Percentiles rank a stretch among this genome's conserved stretches.
Conservation (phyloP, 306 rosid genomes). For the Comarum palustre region DNA sequence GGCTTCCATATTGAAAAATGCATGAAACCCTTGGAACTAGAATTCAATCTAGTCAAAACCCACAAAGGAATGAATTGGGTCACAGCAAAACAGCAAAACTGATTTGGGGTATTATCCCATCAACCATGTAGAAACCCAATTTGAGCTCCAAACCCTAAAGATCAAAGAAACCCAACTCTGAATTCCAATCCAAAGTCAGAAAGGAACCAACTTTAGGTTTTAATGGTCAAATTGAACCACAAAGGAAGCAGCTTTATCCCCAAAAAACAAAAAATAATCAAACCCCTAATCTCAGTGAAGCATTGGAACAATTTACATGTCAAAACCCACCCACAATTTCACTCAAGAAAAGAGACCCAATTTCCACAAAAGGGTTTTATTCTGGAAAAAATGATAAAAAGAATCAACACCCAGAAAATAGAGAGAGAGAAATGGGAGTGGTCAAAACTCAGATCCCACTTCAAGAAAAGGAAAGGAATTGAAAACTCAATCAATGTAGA, state of each 20-base stretch:
- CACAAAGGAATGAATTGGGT: not conserved
- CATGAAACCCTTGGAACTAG: conserved; percentile 29
- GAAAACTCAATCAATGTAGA: not conserved
- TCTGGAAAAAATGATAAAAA: not conserved
- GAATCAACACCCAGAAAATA: conserved; percentile 16
- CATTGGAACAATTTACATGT: conserved; percentile 16
- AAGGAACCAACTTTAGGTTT: not conserved
- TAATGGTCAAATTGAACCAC: not conserved
- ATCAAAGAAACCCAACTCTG: conserved; percentile 29
- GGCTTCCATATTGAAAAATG: conserved; percentile 58
- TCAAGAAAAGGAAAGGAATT: conserved; percentile 10
- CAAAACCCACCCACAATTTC: conserved; percentile 20
- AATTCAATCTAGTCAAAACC: conserved; percentile 9
- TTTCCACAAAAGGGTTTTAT: conserved; percentile 4
- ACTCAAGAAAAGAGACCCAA: conserved; percentile 14
- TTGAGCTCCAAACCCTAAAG: conserved; percentile 21
- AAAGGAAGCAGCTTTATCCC: conserved; percentile 9
- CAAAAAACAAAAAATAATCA: not conserved
- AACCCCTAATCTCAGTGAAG: conserved; percentile 8
- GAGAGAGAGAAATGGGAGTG: conserved; percentile 23
- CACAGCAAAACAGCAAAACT: not conserved
- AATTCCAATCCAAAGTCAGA: conserved; percentile 23
- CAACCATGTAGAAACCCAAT: conserved; percentile 22
- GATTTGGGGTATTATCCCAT: conserved; percentile 18
- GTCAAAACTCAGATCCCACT: conserved; percentile 73